Percentiles rank a stretch among this genome's conserved stretches.
Conservation (phyloP, 1,284 basidiomycete species). For the Ganoderma lucidum region DNA sequence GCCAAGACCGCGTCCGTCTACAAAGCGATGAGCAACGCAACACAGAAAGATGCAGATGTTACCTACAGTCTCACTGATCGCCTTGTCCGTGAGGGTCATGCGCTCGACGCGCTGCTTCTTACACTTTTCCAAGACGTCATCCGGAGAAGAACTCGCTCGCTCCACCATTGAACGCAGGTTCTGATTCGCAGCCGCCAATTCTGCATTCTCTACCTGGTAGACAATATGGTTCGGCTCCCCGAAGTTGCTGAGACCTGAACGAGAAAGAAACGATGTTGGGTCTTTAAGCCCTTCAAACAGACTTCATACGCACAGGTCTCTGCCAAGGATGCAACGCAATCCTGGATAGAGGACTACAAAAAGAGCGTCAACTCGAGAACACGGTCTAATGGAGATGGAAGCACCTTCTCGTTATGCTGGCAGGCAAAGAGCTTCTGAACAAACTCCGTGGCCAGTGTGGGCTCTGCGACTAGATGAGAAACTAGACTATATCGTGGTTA, state of each 20-base stretch:
- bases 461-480: conserved; percentile 40
- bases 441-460: conserved; percentile 57
- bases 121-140: conserved; percentile 52
- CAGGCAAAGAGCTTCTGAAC: conserved; percentile 63
- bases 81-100: conserved; percentile 49
- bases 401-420: conserved; percentile 75
- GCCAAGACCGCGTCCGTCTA: conserved; percentile 49
- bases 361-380: background rate
- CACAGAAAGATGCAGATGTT: background rate
- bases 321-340: conserved; percentile 63
- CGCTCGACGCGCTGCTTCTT: conserved; percentile 55
- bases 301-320: conserved; percentile 60
- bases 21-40: background rate
- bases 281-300: background rate
- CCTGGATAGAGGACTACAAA: conserved; percentile 71
- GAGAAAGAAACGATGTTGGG: background rate
- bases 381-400: background rate
- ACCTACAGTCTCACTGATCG: conserved; percentile 53
- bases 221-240: conserved; percentile 66
- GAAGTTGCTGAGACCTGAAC: conserved; percentile 63
- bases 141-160: conserved; percentile 41
- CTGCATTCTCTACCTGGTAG: conserved; percentile 57
- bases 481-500: background rate
- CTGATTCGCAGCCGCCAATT: conserved; percentile 47
- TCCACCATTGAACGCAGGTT: conserved; percentile 50